phyloP scores from a whole-genome alignment of 2,329 filamentous ascomycete genomes.

The Penicillium sp. region DNA sequence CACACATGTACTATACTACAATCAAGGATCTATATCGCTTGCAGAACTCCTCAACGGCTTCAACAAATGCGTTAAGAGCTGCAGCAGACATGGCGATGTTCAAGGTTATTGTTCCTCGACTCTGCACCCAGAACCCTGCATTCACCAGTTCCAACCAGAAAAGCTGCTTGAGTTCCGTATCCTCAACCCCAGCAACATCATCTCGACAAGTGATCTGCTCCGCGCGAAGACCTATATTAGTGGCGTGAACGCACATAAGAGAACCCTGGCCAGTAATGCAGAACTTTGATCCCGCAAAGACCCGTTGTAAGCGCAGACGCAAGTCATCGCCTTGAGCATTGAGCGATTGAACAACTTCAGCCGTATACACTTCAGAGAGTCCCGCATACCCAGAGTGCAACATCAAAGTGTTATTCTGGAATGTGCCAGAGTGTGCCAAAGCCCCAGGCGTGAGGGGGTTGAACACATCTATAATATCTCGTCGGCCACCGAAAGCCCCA shows the following conservation, averaged over 20 bases:
- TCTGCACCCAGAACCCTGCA: slow-evolving; percentile 7
- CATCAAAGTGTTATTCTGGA: slow-evolving; percentile 60
- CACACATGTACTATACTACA: background rate
- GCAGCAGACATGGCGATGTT: slow-evolving; percentile 4
- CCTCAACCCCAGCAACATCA: background rate
- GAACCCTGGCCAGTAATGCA: background rate
- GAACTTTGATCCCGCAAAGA: background rate
- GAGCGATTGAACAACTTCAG: background rate
- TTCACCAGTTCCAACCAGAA: slow-evolving; percentile 6
- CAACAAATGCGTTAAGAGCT: background rate
- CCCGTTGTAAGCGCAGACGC: background rate
- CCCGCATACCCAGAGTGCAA: background rate
- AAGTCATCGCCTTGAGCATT: background rate
- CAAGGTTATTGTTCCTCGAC: slow-evolving; percentile 3
- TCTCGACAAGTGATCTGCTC: slow-evolving; percentile 5
- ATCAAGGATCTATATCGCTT: background rate
- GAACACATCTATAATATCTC: slow-evolving; percentile 49
- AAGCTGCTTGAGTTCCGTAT: slow-evolving; percentile 3
- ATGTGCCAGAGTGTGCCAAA: slow-evolving; percentile 60
- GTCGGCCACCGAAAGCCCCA: slow-evolving; percentile 64
- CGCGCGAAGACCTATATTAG: background rate
- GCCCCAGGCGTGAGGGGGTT: slow-evolving; percentile 35
- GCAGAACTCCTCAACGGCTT: background rate
- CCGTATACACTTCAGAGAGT: background rate
- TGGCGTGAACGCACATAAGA: slow-evolving; percentile 1